These are phyloP conservation scores for Apiospora phragmitis DNA, from an alignment of 2,329 filamentous ascomycete species.

Conservation along the genomic window DNA sequence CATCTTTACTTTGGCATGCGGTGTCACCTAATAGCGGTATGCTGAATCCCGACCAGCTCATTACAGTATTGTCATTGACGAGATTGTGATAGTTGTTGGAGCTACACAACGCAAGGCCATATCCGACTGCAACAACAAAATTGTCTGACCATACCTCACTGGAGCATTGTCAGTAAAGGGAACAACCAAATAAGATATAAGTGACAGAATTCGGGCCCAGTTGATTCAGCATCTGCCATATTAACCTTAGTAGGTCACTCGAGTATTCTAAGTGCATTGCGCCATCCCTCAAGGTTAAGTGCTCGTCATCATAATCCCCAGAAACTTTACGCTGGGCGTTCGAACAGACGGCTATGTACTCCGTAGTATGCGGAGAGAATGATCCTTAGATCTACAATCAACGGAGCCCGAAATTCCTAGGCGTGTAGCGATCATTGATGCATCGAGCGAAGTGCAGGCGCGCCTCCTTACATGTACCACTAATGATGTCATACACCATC, in stretches of 20 bases:
- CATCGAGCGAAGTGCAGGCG: background rate
- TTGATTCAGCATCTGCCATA: background rate
- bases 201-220: background rate
- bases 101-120: background rate
- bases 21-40: background rate
- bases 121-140: background rate
- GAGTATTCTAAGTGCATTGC: background rate
- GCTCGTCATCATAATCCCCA: background rate
- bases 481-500: constrained; percentile 31
- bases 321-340: background rate
- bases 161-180: background rate
- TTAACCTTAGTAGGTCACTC: background rate
- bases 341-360: background rate
- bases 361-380: background rate
- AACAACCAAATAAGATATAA: background rate
- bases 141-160: background rate
- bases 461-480: background rate
- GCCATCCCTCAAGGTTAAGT: background rate
- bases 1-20: background rate
- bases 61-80: background rate
- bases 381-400: background rate
- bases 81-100: background rate
- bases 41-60: background rate
- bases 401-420: background rate
- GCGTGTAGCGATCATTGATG: background rate